Evolutionary conservation across 2,329 filamentous ascomycete species (phyloP), one percentile per base, ranked within the genome.

Genomic region (Lachnellula cervina): DNA sequence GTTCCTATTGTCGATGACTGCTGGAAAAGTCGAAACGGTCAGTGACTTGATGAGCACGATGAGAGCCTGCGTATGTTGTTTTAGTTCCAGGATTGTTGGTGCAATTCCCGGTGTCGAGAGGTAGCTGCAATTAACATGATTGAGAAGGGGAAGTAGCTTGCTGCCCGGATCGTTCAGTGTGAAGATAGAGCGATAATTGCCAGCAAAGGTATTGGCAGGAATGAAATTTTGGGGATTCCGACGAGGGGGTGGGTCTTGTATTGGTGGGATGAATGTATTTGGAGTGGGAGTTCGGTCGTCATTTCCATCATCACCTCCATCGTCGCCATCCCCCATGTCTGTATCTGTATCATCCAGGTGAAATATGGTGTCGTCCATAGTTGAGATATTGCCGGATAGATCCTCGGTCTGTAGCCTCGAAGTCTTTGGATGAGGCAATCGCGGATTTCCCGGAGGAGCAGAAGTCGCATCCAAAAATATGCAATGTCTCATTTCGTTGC

Each of bases 11-110:
- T 68, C 59, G 46, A 67, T 62, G 6, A 69, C 48, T 6, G 61
- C 62, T 4, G 62, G 59, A 9, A 59, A 61, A 6, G 70, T 66
- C 8, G 71, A 74, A 4, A 79, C 71, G 2, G 72, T 73, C 11
- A 84, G 67, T 43, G 72, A 69, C 3, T 73, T 72, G 58, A 85
- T 82, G 48, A 84, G 72, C 14, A 77, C 73, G 35, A 73, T 70
- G 16, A 85, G 74, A n/a, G 79, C 77, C 52, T 84, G 82, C 0
- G 80, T 79, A 59, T 85, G 82, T 63, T 81, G 77, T 67, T 85
- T 85, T 37, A 85, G 72, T 1, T 79, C 73, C 1, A 79, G 69
- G n/a, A 85, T 71, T 0, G 80, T 83, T 1, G 81, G 80, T 3
- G 80, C 70, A 5, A 71, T 66, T 4, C 76, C 77, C 13, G 71